Evolutionary conservation across 352 stramenopile species (phyloP).

Genomic region (Globisporangium yorkense): DNA sequence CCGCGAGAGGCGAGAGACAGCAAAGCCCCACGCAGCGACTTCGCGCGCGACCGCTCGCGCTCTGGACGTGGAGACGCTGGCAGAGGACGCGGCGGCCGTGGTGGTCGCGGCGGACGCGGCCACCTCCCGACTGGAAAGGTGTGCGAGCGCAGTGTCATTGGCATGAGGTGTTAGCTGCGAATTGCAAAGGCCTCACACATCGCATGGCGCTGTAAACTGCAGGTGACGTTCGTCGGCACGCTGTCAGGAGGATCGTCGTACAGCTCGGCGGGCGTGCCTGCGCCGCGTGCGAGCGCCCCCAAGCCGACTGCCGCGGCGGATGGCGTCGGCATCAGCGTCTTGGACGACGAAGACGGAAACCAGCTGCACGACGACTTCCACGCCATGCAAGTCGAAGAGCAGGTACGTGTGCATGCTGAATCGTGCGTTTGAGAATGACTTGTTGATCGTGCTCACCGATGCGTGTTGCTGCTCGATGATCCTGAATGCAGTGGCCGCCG

Average conservation of each 20-base stretch:
- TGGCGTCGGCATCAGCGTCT: constrained; percentile 78
- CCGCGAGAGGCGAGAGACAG: constrained; percentile 14
- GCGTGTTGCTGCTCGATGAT: background rate
- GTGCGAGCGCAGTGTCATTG: background rate
- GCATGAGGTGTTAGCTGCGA: too few relatives aligned
- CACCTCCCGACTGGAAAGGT: constrained; percentile 57
- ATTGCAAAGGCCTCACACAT: too few relatives aligned
- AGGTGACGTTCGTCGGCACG: constrained; percentile 76
- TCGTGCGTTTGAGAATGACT: too few relatives aligned
- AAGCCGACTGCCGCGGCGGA: constrained; percentile 57
- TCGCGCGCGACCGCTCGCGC: constrained; percentile 25
- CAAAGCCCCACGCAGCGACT: constrained; percentile 36
- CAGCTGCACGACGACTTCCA: constrained; percentile 39
- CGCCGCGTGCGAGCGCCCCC: constrained; percentile 31
- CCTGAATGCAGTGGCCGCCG: constrained; percentile 50
- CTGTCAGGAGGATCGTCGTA: constrained; percentile 76
- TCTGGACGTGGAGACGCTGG: constrained; percentile 14
- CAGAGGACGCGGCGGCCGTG: constrained; percentile 40
- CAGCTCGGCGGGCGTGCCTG: constrained; percentile 30
- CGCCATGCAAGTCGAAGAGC: constrained; percentile 55
- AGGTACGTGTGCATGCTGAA: constrained; percentile 1
- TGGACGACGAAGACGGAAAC: constrained; percentile 57
- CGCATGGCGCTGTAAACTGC: background rate
- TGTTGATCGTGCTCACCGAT: background rate
- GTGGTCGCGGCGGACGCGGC: constrained; percentile 40